A percentile compares a stretch with the other conserved stretches of the same genome.
These are phyloP conservation scores for Epithemia pelagica DNA, from an alignment of 108 stramenopile genomes.

Conservation along the genomic window DNA sequence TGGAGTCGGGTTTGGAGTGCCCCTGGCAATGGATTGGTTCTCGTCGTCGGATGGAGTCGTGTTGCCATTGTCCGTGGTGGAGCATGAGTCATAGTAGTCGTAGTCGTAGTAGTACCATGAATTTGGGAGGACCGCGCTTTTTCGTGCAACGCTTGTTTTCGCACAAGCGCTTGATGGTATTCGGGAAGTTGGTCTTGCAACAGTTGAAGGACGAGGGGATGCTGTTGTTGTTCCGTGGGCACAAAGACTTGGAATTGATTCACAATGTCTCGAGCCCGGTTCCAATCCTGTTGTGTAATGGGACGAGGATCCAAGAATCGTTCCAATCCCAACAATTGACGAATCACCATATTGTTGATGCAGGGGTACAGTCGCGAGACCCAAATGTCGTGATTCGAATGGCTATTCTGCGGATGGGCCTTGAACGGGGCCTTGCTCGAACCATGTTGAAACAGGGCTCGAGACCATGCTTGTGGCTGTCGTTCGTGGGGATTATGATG, in stretches of 20 bases:
- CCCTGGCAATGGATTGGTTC: no score
- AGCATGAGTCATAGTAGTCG: neutral
- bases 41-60: neutral
- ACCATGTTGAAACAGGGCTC: neutral
- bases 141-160: neutral
- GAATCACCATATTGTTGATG: slow-evolving; percentile 1
- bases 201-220: neutral
- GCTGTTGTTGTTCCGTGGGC: neutral
- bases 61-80: neutral
- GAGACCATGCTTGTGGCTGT: neutral
- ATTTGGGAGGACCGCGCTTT: no score
- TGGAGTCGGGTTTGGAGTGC: neutral
- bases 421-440: no score
- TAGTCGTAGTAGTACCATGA: neutral
- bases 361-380: neutral
- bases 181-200: neutral
- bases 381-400: neutral
- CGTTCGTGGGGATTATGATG: neutral
- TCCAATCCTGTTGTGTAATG: neutral
- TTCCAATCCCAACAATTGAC: neutral
- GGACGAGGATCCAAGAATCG: neutral
- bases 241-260: neutral
- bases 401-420: no score
- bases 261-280: neutral
- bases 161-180: neutral